These are phyloP conservation scores for Coemansia sp. DNA, from an alignment of 371 early-diverging fungal species.

Conservation along the genomic window DNA sequence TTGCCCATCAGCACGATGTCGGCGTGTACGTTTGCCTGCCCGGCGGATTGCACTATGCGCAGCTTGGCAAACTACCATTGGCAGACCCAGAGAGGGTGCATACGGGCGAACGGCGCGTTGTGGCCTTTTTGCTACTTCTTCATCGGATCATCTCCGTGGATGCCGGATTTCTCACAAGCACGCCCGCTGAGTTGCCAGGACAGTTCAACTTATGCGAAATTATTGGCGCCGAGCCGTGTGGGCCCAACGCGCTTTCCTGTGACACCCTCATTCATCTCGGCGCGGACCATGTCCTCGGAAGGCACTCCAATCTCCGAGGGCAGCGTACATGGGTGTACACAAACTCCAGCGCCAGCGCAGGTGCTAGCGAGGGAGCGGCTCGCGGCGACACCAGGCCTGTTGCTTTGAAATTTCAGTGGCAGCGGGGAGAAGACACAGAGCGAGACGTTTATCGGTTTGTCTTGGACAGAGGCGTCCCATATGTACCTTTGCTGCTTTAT, in stretches of 20 bases:
- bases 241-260: not conserved
- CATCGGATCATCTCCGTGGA: not conserved
- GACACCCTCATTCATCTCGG: not conserved
- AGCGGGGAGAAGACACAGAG: not conserved
- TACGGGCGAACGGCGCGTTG: not conserved
- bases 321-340: constrained; percentile 8
- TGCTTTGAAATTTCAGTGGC: constrained; percentile 9
- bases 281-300: not conserved
- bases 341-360: not conserved
- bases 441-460: not conserved
- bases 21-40: not conserved
- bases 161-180: not conserved
- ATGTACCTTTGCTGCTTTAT: constrained; percentile 1
- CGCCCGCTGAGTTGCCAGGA: not conserved
- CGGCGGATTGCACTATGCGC: not conserved
- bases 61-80: not conserved
- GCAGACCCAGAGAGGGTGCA: not conserved
- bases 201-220: not conserved
- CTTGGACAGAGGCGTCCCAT: not conserved
- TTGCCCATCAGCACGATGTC: not conserved
- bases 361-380: not conserved
- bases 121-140: not conserved
- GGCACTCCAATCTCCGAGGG: not conserved
- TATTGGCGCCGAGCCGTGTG: not conserved
- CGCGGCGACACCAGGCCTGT: not conserved